These are phyloP conservation scores for Hypoxylon sp. DNA, from an alignment of 2,329 filamentous ascomycete genomes.

Conservation along the genomic window DNA sequence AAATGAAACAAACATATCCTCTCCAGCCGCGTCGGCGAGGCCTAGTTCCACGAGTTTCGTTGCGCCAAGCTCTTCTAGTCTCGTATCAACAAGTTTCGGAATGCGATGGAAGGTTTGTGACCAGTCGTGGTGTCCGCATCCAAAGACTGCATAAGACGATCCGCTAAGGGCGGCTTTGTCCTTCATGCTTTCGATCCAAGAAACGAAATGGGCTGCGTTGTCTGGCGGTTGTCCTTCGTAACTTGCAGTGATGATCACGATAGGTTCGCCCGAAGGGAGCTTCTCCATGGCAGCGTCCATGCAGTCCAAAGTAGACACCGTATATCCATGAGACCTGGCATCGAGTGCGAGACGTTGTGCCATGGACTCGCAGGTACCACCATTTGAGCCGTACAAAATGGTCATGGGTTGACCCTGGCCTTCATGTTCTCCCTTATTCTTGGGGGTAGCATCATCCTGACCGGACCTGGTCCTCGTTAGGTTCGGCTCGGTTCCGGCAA, in stretches of 20 bases:
- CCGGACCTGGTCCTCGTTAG: slow-evolving; percentile 41
- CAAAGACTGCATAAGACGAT: slow-evolving; percentile 67
- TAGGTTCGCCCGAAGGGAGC: slow-evolving; percentile 60
- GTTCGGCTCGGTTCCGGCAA: slow-evolving; percentile 25
- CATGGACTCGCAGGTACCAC: slow-evolving; percentile 68
- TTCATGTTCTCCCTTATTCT: slow-evolving; percentile 28
- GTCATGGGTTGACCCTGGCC: slow-evolving; percentile 60
- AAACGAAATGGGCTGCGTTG: slow-evolving; percentile 66
- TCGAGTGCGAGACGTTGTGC: slow-evolving; percentile 62
- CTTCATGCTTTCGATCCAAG: slow-evolving; percentile 62
- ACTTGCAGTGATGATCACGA: slow-evolving; percentile 66
- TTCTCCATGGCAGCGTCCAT: slow-evolving; percentile 64
- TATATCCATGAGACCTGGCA: slow-evolving; percentile 61
- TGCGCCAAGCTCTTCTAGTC: slow-evolving; percentile 63
- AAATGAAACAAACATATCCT: slow-evolving; percentile 75
- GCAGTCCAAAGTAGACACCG: slow-evolving; percentile 55
- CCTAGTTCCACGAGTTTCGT: slow-evolving; percentile 55
- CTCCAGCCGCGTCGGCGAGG: slow-evolving; percentile 67
- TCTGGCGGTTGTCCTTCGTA: slow-evolving; percentile 70
- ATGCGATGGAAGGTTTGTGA: slow-evolving; percentile 73
- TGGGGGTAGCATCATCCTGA: slow-evolving; percentile 27
- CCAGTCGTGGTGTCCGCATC: slow-evolving; percentile 66
- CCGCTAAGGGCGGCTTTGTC: slow-evolving; percentile 55
- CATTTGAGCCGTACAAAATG: slow-evolving; percentile 68
- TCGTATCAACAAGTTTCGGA: slow-evolving; percentile 70